phyloP scores from a whole-genome alignment of 768 basidiomycete genomes.

The Postia placenta region DNA sequence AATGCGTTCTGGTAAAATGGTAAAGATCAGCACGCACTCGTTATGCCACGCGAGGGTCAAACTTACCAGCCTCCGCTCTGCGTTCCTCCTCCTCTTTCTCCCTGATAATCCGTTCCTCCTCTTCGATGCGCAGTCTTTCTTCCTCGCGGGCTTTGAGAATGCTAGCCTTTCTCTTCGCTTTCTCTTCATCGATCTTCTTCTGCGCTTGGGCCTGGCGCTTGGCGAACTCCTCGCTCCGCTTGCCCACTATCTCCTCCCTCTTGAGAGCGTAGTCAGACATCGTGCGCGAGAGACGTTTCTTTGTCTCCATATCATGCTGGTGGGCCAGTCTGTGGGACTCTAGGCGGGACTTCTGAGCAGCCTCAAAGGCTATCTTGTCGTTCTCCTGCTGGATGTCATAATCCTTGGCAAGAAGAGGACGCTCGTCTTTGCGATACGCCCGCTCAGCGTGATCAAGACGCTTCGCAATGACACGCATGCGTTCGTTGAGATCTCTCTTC shows the following conservation, averaged over 20 bases:
- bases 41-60: neutral
- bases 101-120: conserved; percentile 29
- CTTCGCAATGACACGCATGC: conserved; percentile 77
- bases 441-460: conserved; percentile 94
- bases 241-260: conserved; percentile 46
- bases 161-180: conserved; percentile 57
- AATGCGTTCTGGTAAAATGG: conserved; percentile 33
- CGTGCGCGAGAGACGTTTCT: conserved; percentile 70
- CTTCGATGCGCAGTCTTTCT: conserved; percentile 38
- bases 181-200: conserved; percentile 79
- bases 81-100: conserved; percentile 37
- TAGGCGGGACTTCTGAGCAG: conserved; percentile 48
- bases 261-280: conserved; percentile 57
- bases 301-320: conserved; percentile 62
- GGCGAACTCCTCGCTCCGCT: conserved; percentile 60
- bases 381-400: conserved; percentile 79
- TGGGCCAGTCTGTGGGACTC: conserved; percentile 54
- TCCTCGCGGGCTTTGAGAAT: conserved; percentile 57
- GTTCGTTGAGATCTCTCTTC: conserved; percentile 79
- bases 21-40: neutral
- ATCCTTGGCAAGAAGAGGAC: conserved; percentile 77
- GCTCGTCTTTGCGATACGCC: conserved; percentile 90
- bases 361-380: conserved; percentile 67
- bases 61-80: conserved; percentile 47
- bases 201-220: conserved; percentile 49